phyloP scores from a whole-genome alignment of 306 rosid genomes.

The Castanea sativa region DNA sequence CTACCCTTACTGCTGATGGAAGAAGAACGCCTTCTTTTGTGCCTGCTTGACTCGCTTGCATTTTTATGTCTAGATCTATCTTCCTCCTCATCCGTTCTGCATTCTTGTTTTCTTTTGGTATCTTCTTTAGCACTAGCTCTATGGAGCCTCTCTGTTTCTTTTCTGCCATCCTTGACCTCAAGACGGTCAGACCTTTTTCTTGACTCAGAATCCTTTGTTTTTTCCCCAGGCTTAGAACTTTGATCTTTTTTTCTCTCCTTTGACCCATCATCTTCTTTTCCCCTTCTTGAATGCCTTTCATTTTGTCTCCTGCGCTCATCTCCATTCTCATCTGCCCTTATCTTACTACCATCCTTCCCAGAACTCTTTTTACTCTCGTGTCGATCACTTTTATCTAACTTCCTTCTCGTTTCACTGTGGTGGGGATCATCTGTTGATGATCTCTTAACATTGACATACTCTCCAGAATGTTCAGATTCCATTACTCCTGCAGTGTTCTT shows the following conservation, averaged over 20 bases:
- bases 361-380: constrained; percentile 40
- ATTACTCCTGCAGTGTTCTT: constrained; percentile 27
- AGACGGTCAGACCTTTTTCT: constrained; percentile 62
- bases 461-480: constrained; percentile 42
- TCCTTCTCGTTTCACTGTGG: constrained; percentile 46
- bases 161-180: constrained; percentile 62
- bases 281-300: constrained; percentile 57
- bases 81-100: constrained; percentile 63
- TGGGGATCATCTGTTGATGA: constrained; percentile 33
- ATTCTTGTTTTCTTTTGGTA: constrained; percentile 57
- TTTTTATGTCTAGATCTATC: constrained; percentile 62
- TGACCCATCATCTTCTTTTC: constrained; percentile 51
- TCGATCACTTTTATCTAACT: constrained; percentile 45
- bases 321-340: constrained; percentile 50
- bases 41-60: constrained; percentile 58
- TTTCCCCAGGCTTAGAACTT: constrained; percentile 43
- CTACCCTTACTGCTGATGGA: constrained; percentile 73
- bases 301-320: constrained; percentile 60
- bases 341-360: constrained; percentile 53
- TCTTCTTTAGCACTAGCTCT: constrained; percentile 56
- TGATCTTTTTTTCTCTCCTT: constrained; percentile 63
- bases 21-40: constrained; percentile 67
- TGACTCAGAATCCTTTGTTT: constrained; percentile 61
- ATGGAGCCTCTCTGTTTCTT: constrained; percentile 53
- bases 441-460: constrained; percentile 31